A percentile compares a stretch with the other conserved stretches of the same genome.
Conservation (phyloP, 257 asterid genomes). For the Solanum ossicruentum region DNA sequence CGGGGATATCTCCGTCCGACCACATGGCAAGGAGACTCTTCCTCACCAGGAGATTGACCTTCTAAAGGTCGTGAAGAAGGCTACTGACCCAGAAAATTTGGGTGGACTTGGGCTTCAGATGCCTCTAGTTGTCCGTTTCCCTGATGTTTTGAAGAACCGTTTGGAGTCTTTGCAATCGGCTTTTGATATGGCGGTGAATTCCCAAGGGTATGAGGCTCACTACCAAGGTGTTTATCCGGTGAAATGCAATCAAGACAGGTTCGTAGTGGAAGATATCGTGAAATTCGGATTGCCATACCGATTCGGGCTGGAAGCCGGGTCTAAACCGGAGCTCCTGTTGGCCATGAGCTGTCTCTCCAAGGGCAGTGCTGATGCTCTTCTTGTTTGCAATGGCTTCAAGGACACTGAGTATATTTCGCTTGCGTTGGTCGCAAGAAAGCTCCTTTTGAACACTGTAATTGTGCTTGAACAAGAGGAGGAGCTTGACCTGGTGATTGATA, state of each 20-base stretch:
- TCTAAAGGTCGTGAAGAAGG: slow-evolving; percentile 72
- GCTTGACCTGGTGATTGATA: slow-evolving; percentile 57
- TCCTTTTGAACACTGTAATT: slow-evolving; percentile 64
- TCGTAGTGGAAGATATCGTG: slow-evolving; percentile 89
- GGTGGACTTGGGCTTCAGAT: slow-evolving; percentile 85
- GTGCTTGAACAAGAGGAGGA: slow-evolving; percentile 98
- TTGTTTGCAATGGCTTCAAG: slow-evolving; percentile 90
- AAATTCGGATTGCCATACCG: slow-evolving; percentile 67
- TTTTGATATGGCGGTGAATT: slow-evolving; percentile 50
- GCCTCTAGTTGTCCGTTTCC: slow-evolving; percentile 72
- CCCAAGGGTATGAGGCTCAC: slow-evolving; percentile 55
- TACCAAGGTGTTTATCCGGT: slow-evolving; percentile 97
- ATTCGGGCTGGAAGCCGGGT: slow-evolving; percentile 93
- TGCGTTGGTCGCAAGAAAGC: slow-evolving; percentile 64
- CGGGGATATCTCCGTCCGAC: slow-evolving; percentile 68
- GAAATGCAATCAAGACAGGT: slow-evolving; percentile 87
- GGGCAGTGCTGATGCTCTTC: slow-evolving; percentile 67
- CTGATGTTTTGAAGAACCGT: slow-evolving; percentile 75
- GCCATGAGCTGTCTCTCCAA: slow-evolving; percentile 88
- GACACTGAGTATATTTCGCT: slow-evolving; percentile 80
- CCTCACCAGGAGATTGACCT: slow-evolving; percentile 87
- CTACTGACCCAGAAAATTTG: slow-evolving; percentile 42
- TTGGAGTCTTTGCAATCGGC: slow-evolving; percentile 66
- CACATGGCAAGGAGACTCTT: slow-evolving; percentile 54
- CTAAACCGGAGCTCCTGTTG: slow-evolving; percentile 90